Percentiles rank a stretch among this genome's conserved stretches.
Evolutionary conservation across 176 grass and related monocot genomes (phyloP).

Genomic region (Puya raimondii): DNA sequence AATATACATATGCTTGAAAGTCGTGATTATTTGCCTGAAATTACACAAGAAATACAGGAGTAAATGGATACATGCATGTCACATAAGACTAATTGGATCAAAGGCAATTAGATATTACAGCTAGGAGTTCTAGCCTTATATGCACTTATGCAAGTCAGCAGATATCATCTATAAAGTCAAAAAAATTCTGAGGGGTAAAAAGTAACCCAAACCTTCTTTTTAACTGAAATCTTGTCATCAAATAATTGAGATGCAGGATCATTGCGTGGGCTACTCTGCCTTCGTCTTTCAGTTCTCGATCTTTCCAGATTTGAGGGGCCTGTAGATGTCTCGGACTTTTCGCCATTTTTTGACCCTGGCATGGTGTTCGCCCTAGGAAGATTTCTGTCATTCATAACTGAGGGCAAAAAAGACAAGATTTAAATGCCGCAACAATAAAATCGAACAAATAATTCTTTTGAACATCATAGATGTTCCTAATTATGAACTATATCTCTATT

Average conservation of each 20-base stretch:
- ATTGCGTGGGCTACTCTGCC: slow-evolving; percentile 29
- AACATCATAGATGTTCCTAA: not conserved
- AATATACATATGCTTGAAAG: too few relatives aligned
- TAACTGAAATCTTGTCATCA: slow-evolving; percentile 62
- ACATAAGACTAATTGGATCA: too few relatives aligned
- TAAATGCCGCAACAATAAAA: slow-evolving; percentile 1
- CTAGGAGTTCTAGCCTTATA: too few relatives aligned
- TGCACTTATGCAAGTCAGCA: not conserved
- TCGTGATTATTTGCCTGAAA: too few relatives aligned
- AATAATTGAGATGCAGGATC: slow-evolving; percentile 64
- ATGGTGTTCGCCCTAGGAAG: slow-evolving; percentile 54
- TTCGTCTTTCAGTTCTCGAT: slow-evolving; percentile 46
- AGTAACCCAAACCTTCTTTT: slow-evolving; percentile 44
- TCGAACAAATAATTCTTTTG: not conserved
- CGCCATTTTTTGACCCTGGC: slow-evolving; percentile 41
- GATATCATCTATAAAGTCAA: not conserved
- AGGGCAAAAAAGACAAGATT: slow-evolving; percentile 7
- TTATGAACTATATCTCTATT: not conserved
- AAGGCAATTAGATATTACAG: too few relatives aligned
- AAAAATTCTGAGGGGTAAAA: not conserved
- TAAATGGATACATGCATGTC: too few relatives aligned
- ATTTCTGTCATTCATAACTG: slow-evolving; percentile 27
- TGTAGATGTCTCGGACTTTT: slow-evolving; percentile 33
- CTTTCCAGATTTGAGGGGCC: slow-evolving; percentile 45
- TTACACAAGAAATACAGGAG: too few relatives aligned